phyloP scores from a whole-genome alignment of 257 asterid genomes.

The Jasminum sambac region DNA sequence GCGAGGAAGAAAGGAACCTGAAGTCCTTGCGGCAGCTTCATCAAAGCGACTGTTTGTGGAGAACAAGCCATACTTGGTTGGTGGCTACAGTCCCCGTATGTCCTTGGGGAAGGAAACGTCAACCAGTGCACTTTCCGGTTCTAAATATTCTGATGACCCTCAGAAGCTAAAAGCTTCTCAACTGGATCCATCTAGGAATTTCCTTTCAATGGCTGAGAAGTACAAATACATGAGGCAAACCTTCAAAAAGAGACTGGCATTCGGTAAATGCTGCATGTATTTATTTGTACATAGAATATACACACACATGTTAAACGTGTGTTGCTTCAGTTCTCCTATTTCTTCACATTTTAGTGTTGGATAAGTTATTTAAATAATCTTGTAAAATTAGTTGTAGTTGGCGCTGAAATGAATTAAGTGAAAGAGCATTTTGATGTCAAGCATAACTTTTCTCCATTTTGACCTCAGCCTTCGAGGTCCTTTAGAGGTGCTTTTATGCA shows the following conservation, averaged over 20 bases:
- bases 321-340: constrained; percentile 17
- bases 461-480: background rate
- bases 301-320: background rate
- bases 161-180: constrained; percentile 54
- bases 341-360: background rate
- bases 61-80: constrained; percentile 84
- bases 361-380: background rate
- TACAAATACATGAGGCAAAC: constrained; percentile 83
- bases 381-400: background rate
- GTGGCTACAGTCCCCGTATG: constrained; percentile 78
- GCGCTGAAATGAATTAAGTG: constrained; percentile 10
- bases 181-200: constrained; percentile 60
- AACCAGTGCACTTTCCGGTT: constrained; percentile 45
- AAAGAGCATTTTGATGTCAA: constrained; percentile 1
- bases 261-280: constrained; percentile 51
- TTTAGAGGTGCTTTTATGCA: background rate
- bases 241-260: constrained; percentile 69
- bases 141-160: constrained; percentile 52
- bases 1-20: constrained; percentile 74
- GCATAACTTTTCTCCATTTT: constrained; percentile 3
- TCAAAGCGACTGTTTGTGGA: constrained; percentile 83
- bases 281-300: no score
- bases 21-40: constrained; percentile 71
- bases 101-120: constrained; percentile 46
- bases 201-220: constrained; percentile 84